Evolutionary conservation across 352 stramenopile species (phyloP), one percentile per base, ranked within the genome.

Genomic region (Phytophthora quininea): DNA sequence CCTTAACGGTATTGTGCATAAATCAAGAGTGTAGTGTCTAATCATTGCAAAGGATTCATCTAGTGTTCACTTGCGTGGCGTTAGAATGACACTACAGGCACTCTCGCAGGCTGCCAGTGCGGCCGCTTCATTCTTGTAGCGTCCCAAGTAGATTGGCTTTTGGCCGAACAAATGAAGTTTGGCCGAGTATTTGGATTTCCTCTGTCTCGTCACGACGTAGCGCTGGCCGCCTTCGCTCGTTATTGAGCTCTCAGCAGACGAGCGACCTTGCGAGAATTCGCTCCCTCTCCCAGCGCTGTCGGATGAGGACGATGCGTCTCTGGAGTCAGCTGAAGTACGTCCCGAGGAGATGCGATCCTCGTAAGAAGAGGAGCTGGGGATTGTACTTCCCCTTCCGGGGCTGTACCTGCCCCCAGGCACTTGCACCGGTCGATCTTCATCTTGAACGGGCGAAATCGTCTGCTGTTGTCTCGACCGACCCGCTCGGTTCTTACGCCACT

Each of bases 81-180:
- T 90, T 7, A 76, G 80, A 47, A 91, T 82, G 47, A 73, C 72
- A 35, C 52, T 74, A 53, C 79, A 88, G 1, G 82, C 84, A 54
- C 62, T 81, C 40, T 92, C 83, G 33, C 82, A 92, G 3, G 80
- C 84, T 24, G 76, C 77, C 32, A 82, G 68, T 8, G 84, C 84
- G 2, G 84, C 80, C 4, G 76, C 79, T 73, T 91, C 79, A 35
- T 68, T 90, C 56, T 81, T 82, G 69, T 88, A 92, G 32, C 84
- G 71, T 2, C 84, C 84, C 7, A 92, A 53, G 40, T 92, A 91
- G 9, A 92, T 71, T 32, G 80, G 82, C 10, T 91, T 92, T 45
- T 90, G 82, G 1, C 81, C 82, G 7, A 71, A 65, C 24, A 91
- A 54, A 53, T 89, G 74, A 31, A 92, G 64, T 35, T 85, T 84